These are phyloP conservation scores for Pseudocercospora pini-densiflorae DNA, from an alignment of 2,329 filamentous ascomycete species.

Conservation along the genomic window DNA sequence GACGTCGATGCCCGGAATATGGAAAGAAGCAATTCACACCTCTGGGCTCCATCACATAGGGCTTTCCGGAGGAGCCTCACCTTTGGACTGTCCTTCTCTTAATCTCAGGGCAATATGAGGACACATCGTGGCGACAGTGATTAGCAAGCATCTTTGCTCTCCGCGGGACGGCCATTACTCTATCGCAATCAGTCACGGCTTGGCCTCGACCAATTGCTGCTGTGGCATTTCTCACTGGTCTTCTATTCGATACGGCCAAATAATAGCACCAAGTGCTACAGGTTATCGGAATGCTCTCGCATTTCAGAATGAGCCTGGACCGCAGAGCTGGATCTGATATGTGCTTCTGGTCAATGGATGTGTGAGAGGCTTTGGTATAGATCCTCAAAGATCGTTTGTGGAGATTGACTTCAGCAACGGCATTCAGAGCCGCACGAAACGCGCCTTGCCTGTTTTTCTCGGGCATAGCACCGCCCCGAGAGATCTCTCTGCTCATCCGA, in stretches of 20 bases:
- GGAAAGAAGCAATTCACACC: neutral
- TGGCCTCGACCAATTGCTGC: no score
- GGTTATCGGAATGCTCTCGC: neutral
- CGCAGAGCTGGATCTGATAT: neutral
- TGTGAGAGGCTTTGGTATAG: neutral
- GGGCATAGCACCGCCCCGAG: neutral
- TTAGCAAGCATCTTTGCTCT: no score
- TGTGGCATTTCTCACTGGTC: no score
- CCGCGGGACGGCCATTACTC: no score
- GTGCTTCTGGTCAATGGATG: neutral
- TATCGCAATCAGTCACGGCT: no score
- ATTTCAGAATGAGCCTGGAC: neutral
- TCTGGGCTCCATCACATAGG: neutral
- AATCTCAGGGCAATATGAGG: no score
- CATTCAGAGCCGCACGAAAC: neutral
- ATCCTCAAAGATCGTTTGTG: neutral
- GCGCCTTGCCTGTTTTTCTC: neutral
- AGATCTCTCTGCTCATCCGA: neutral
- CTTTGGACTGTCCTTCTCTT: no score
- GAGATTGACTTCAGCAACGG: neutral
- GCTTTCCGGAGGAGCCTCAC: no score
- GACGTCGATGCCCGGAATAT: neutral
- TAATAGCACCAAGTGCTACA: no score
- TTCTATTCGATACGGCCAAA: no score
- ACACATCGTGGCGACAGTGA: no score